Base-by-base conservation (phyloP, 2,329 filamentous ascomycete species). In the Hypoxylon sp. region DNA sequence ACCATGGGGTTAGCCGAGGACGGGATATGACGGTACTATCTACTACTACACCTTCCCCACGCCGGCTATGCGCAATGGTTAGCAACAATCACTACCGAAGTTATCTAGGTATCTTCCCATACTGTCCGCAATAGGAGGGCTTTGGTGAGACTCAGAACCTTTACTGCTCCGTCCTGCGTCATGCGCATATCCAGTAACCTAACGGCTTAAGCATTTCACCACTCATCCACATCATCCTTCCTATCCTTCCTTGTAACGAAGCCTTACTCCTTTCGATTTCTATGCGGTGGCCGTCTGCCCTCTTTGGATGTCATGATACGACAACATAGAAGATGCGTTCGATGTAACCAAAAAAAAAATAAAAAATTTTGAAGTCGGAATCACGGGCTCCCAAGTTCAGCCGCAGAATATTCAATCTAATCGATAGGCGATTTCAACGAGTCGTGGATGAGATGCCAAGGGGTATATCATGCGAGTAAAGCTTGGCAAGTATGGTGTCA, bases 361-460 rank as follows among this genome's bases (percentile, higher is more conserved):
- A n/a, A n/a, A n/a, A n/a, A n/a, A n/a, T n/a, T n/a, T 39, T 48
- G 57, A 59, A 49, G 61, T 64, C 64, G 64, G 61, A 54, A 64
- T 56, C 34, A 20, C 43, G 57, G 51, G n/a, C 55, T 44, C 57
- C 46, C 11, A 60, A 58, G 44, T 64, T 67, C 61, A 67, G 61
- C 64, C 64, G 57, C 64, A 67, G 55, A 39, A 56, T 8, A 48
- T 56, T 62, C 47, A 67, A 67, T 67, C 34, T 67, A 64, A 64
- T 46, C 51, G 24, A 56, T 64, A 53, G 61, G 64, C 55, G 55
- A 62, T 58, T 26, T 53, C 39, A 39, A 51, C 58, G 22, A 64
- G 54, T 57, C 20, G 28, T 58, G 43, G 37, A 54, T 24, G 50
- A 64, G 61, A 15, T 13, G 19, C n/a, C 28, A 50, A 50, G 28